These are phyloP conservation scores for Bruguiera hainesii DNA, from an alignment of 441 rosid genomes.

Conservation along the genomic window DNA sequence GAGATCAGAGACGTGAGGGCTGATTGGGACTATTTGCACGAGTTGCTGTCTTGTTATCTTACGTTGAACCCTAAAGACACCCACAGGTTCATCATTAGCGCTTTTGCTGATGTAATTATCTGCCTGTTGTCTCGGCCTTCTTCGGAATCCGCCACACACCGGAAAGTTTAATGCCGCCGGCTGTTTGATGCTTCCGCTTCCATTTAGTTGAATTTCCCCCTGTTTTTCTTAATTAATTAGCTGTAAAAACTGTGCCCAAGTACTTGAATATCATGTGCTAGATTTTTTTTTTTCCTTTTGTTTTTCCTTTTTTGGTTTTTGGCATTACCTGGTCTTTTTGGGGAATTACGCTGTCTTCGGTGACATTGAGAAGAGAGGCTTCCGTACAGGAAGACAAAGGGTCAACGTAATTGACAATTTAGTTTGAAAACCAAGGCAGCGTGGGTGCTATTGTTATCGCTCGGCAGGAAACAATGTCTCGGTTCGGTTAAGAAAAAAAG, in stretches of 20 bases:
- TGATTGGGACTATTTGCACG: constrained; percentile 71
- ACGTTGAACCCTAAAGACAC: constrained; percentile 60
- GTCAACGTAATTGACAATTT: constrained; percentile 12
- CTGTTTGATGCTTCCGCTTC: constrained; percentile 10
- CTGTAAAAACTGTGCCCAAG: background rate
- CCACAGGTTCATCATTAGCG: constrained; percentile 66
- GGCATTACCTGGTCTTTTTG: no score
- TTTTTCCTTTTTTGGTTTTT: no score
- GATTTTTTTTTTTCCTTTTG: background rate
- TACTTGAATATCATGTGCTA: background rate
- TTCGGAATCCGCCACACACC: constrained; percentile 22
- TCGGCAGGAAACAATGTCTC: background rate
- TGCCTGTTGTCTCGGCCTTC: constrained; percentile 32
- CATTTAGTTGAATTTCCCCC: background rate
- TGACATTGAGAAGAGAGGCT: constrained; percentile 9
- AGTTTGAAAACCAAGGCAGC: constrained; percentile 26
- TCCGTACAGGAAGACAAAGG: constrained; percentile 25
- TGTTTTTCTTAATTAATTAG: background rate
- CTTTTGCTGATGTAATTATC: constrained; percentile 68
- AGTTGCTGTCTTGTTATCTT: constrained; percentile 70
- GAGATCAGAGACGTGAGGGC: constrained; percentile 37
- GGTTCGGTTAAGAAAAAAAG: background rate
- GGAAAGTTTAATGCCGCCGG: constrained; percentile 17
- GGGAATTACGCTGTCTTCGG: background rate
- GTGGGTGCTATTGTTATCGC: constrained; percentile 23